A percentile compares a stretch with the other conserved stretches of the same genome.
Evolutionary conservation across 1,139 yeast species (phyloP).

Genomic region (Debaryomyces robertsiae): DNA sequence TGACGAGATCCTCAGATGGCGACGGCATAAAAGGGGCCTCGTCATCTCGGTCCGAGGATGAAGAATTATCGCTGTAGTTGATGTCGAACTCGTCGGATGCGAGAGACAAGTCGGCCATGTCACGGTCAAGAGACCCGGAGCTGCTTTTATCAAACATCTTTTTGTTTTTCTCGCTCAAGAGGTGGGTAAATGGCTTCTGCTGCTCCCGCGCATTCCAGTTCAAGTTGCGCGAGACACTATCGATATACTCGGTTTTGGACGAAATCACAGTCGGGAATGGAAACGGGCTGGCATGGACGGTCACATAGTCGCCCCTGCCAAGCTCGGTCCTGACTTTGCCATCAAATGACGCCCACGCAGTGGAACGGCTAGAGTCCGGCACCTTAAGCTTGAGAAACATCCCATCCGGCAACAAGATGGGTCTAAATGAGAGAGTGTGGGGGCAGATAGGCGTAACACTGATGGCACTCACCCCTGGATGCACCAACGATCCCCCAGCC

Average conservation of each 20-base stretch:
- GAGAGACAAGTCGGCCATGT: slow-evolving; percentile 16
- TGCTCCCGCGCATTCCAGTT: slow-evolving; percentile 86
- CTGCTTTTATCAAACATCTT: slow-evolving; percentile 28
- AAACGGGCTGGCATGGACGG: slow-evolving; percentile 74
- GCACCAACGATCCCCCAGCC: slow-evolving; percentile 89
- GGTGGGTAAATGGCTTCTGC: slow-evolving; percentile 70
- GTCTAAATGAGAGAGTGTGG: slow-evolving; percentile 84
- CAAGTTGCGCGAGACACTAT: slow-evolving; percentile 77
- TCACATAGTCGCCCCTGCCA: slow-evolving; percentile 72
- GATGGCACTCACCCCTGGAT: slow-evolving; percentile 87
- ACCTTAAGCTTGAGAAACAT: slow-evolving; percentile 77
- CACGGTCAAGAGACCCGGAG: slow-evolving; percentile 4
- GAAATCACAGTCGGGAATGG: slow-evolving; percentile 86
- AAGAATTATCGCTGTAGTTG: slow-evolving; percentile 8
- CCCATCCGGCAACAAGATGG: slow-evolving; percentile 83
- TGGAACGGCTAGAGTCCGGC: slow-evolving; percentile 65
- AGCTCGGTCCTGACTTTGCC: slow-evolving; percentile 78
- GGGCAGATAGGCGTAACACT: slow-evolving; percentile 93
- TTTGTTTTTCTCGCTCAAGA: slow-evolving; percentile 51
- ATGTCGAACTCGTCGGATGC: slow-evolving; percentile 8
- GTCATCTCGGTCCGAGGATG: slow-evolving; percentile 9
- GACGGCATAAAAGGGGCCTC: slow-evolving; percentile 25
- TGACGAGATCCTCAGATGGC: slow-evolving; percentile 32
- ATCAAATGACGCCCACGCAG: slow-evolving; percentile 92
- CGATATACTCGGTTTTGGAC: slow-evolving; percentile 75